A percentile compares a stretch with the other conserved stretches of the same genome.
phyloP scores from a whole-genome alignment of 352 stramenopile species.

The Thalassiosira livingstoniorum region DNA sequence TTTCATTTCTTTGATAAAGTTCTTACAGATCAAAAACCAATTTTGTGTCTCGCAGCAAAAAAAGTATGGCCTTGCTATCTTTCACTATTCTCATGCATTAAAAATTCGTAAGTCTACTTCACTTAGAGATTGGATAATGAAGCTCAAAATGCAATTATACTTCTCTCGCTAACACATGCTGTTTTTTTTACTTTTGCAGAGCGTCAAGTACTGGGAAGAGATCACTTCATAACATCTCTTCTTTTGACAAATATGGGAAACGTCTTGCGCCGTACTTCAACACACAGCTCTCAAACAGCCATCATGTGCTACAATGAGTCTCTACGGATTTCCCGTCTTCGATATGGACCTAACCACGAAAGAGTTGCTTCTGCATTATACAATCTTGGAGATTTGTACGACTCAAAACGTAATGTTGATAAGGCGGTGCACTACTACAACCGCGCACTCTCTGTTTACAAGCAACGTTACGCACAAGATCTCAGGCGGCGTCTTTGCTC shows the following conservation, averaged over 20 bases:
- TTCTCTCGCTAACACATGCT: background rate
- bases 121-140: no score
- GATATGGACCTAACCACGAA: conserved; percentile 56
- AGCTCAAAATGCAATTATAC: no score
- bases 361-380: conserved; percentile 56
- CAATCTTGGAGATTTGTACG: conserved; percentile 57
- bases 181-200: conserved; percentile 35
- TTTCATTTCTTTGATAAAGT: no score
- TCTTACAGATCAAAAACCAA: background rate
- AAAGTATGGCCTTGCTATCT: conserved; percentile 55
- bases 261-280: conserved; percentile 36
- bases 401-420: conserved; percentile 54
- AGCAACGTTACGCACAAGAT: conserved; percentile 55
- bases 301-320: conserved; percentile 67
- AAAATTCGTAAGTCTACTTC: conserved; percentile 61
- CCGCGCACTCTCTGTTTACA: conserved; percentile 57
- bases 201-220: conserved; percentile 58
- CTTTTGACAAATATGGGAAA: conserved; percentile 63
- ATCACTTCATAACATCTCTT: conserved; percentile 54
- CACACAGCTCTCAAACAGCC: conserved; percentile 33
- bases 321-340: conserved; percentile 52
- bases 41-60: conserved; percentile 39
- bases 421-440: conserved; percentile 60
- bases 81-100: conserved; percentile 59
- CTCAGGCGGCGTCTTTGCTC: conserved; percentile 51